Base-by-base conservation (phyloP, 139 green algal genomes). In the Trebouxia sp. region DNA sequence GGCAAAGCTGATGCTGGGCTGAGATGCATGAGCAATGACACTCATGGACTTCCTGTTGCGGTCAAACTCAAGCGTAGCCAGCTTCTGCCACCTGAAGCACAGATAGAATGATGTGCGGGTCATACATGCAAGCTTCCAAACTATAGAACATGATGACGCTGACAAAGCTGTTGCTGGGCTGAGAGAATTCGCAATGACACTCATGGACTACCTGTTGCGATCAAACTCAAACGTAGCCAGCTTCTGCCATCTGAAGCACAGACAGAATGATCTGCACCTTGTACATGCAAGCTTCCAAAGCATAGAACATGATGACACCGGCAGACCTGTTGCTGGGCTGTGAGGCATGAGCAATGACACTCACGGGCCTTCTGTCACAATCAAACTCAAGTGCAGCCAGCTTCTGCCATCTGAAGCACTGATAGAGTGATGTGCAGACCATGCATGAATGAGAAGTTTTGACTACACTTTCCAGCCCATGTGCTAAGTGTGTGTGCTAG, bases 21-120 rank as follows among this genome's bases (percentile, higher is more conserved):
- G 6, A 30, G 62, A 37, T 28, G 45, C 82, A 76, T 78, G 75
- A 50, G 81, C 78, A 85, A 98, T 89, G 28, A 98, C 94, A 53
- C 86, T 93, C 97, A 99, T 99, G 43, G 90, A 97, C 88, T 99
- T 99, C 78, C 97, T 89, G 76, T 97, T 86, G 11, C 97, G 89
- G 85, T 99, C 96, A 90, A 99, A 99, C 89, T 99, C 97, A 55
- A 99, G 85, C 11, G 94, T 94, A 22, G 93, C 95, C 55, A 94
- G 42, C 41, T 82, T 90, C 35, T 51, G n/a, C 41, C 83, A 86
- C 70, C 86, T 88, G 69, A n/a, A 80, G 30, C 53, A 53, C 11
- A 26, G 39, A 77, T n/a, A n/a, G 14, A 51, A 2, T 72, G 15
- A 62, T 62, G 17, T 38, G n/a, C n/a, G n/a, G n/a, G n/a, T n/a